phyloP scores from a whole-genome alignment of 768 basidiomycete species.

The Lentinula raphanica region DNA sequence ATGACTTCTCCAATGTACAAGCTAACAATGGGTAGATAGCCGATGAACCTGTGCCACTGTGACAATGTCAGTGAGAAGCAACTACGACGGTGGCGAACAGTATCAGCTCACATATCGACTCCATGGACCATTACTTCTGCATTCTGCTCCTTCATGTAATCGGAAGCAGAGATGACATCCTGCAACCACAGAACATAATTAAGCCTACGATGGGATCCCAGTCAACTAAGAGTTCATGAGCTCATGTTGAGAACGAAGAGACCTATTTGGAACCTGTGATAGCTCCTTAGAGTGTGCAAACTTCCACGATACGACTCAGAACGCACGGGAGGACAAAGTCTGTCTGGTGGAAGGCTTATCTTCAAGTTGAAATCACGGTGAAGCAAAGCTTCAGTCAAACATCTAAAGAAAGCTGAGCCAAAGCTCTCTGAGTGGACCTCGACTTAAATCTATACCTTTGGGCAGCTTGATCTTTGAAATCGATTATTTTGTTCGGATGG shows the following conservation, averaged over 20 bases:
- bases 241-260: not conserved
- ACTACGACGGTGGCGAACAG: no score
- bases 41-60: slow-evolving; percentile 85
- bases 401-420: slow-evolving; percentile 34
- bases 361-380: slow-evolving; percentile 65
- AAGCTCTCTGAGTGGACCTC: not conserved
- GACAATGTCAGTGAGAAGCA: not conserved
- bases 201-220: slow-evolving; percentile 40
- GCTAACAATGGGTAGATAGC: slow-evolving; percentile 84
- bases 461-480: slow-evolving; percentile 70
- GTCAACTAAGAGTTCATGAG: not conserved
- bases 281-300: not conserved
- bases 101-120: slow-evolving; percentile 62
- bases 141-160: slow-evolving; percentile 7
- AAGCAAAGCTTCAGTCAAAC: slow-evolving; percentile 75
- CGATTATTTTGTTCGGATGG: slow-evolving; percentile 44
- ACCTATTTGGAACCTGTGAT: slow-evolving; percentile 70
- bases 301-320: not conserved
- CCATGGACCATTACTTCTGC: slow-evolving; percentile 33
- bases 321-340: slow-evolving; percentile 84
- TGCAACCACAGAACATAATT: slow-evolving; percentile 88
- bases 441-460: slow-evolving; percentile 49
- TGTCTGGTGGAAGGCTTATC: slow-evolving; percentile 57
- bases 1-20: slow-evolving; percentile 45
- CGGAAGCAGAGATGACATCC: slow-evolving; percentile 46